These are phyloP conservation scores for Cladophialophora immunda DNA, from an alignment of 2,329 filamentous ascomycete genomes.

Conservation along the genomic window DNA sequence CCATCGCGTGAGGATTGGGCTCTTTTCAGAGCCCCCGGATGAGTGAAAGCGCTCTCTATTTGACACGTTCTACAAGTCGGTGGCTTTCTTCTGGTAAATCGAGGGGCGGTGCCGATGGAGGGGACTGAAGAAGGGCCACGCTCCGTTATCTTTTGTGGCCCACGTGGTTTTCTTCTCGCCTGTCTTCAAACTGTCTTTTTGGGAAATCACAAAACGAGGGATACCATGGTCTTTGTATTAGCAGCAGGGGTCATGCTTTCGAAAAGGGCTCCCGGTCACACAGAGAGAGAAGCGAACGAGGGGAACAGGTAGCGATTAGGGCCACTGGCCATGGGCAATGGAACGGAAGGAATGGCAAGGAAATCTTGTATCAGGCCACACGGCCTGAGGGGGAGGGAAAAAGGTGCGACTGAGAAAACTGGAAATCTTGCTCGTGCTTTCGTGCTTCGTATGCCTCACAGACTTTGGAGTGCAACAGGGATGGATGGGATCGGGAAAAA, in stretches of 20 bases:
- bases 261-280: not conserved
- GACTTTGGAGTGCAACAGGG: not conserved
- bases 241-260: not conserved
- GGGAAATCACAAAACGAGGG: conserved; percentile 18
- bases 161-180: conserved; percentile 21
- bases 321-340: not conserved
- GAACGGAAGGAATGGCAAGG: not conserved
- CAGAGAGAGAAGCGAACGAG: not conserved
- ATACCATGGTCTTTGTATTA: conserved; percentile 16
- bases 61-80: conserved; percentile 7
- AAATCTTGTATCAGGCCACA: not conserved
- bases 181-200: conserved; percentile 20
- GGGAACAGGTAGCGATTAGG: not conserved
- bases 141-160: conserved; percentile 11
- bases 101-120: not conserved
- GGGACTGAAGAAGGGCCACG: not conserved
- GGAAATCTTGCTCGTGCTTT: conserved; percentile 1
- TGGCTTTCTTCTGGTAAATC: conserved; percentile 5
- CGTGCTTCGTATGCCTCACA: not conserved
- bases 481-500: conserved; percentile 7
- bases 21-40: conserved; percentile 75
- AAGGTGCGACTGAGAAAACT: not conserved
- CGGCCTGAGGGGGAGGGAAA: not conserved
- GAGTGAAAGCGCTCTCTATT: conserved; percentile 49
- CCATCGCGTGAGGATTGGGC: conserved; percentile 78